Conservation (phyloP, 108 stramenopile species). For the Fistulifera solaris region DNA sequence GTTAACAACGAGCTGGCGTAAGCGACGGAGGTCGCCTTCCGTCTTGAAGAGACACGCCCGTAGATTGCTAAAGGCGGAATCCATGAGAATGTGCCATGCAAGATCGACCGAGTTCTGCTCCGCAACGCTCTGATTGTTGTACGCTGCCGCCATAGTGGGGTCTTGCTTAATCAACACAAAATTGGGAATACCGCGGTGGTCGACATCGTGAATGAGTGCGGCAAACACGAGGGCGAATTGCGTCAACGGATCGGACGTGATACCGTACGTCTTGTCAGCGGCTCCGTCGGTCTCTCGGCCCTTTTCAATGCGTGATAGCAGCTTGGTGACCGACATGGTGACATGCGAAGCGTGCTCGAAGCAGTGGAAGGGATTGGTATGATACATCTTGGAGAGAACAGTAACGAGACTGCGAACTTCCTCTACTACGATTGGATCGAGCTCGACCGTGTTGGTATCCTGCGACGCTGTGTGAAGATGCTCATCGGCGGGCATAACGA, state of each 20-base stretch:
- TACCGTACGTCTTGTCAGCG: slow-evolving; percentile 5
- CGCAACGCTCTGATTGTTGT: slow-evolving; percentile 37
- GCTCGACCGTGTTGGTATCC: slow-evolving; percentile 2
- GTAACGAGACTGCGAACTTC: slow-evolving; percentile 1
- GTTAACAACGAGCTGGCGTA: slow-evolving; percentile 22
- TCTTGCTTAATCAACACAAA: slow-evolving; percentile 33
- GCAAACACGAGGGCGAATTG: slow-evolving; percentile 14
- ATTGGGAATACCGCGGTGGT: slow-evolving; percentile 42
- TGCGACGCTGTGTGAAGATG: not conserved
- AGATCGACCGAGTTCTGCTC: slow-evolving; percentile 27
- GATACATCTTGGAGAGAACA: slow-evolving; percentile 3
- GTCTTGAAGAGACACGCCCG: slow-evolving; percentile 10
- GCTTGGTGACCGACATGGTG: slow-evolving; percentile 30
- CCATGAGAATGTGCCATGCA: slow-evolving; percentile 8
- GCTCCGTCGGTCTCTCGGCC: not conserved
- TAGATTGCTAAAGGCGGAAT: slow-evolving; percentile 1
- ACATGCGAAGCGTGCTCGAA: slow-evolving; percentile 39
- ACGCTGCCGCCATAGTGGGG: slow-evolving; percentile 19
- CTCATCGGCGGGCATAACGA: not conserved
- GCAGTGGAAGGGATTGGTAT: slow-evolving; percentile 22
- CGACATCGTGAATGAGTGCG: slow-evolving; percentile 20
- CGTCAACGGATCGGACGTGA: slow-evolving; percentile 2
- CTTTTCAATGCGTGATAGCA: slow-evolving; percentile 9
- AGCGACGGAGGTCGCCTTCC: slow-evolving; percentile 10
- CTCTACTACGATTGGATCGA: not conserved